phyloP scores from a whole-genome alignment of 2,329 filamentous ascomycete genomes.

The Pseudophaeomoniella oleicola region DNA sequence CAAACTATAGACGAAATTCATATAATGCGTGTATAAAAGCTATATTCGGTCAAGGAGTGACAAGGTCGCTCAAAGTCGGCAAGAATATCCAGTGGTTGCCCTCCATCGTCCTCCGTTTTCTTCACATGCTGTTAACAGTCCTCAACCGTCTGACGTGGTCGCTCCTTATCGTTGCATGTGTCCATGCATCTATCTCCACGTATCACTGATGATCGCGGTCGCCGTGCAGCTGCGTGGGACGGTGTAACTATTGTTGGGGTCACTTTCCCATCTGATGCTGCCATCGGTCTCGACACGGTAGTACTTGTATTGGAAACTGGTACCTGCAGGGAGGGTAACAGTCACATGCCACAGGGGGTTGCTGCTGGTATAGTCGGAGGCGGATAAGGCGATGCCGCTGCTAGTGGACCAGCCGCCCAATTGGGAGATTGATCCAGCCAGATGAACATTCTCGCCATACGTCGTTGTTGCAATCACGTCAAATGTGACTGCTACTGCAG shows the following conservation, averaged over 20 bases:
- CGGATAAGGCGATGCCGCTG: constrained; percentile 41
- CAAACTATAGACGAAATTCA: no score
- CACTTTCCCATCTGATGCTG: constrained; percentile 48
- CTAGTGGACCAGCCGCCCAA: constrained; percentile 40
- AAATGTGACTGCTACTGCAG: constrained; percentile 48
- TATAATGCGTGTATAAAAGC: no score
- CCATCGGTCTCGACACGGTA: constrained; percentile 43
- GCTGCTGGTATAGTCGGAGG: constrained; percentile 40
- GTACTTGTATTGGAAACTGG: constrained; percentile 52
- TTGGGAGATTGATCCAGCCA: constrained; percentile 43
- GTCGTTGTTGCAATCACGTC: constrained; percentile 41
- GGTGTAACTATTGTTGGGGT: constrained; percentile 29
- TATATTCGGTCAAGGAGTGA: no score
- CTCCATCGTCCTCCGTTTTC: no score
- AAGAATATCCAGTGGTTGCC: no score
- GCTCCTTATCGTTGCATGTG: no score
- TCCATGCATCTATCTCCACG: constrained; percentile 25
- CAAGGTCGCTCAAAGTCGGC: no score
- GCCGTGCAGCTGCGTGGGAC: constrained; percentile 19
- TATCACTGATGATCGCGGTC: constrained; percentile 20
- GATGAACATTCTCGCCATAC: constrained; percentile 49
- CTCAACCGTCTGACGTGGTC: no score
- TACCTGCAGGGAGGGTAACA: constrained; percentile 40
- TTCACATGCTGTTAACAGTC: no score
- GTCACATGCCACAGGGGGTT: constrained; percentile 49